Base-by-base conservation (phyloP, 352 stramenopile genomes). In the Pythium guiyangense region DNA sequence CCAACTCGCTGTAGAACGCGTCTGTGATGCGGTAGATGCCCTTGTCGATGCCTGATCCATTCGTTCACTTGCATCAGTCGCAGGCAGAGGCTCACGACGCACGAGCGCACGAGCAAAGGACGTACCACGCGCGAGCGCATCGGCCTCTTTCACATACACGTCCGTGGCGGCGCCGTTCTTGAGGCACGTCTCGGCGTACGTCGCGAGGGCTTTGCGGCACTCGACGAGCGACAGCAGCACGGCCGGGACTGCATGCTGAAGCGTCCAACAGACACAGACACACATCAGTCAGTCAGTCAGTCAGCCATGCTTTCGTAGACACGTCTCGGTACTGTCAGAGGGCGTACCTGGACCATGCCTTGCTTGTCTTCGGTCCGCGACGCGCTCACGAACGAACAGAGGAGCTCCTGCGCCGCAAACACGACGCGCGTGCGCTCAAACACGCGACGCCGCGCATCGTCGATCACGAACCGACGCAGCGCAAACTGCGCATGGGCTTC, bases 11-110 rank as follows among this genome's bases (percentile, higher is more conserved):
- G 64, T 76, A 75, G 62, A 90, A 92, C 54, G 82, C 69, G 40
- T 81, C 63, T 5, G 77, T 85, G 64, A 92, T 86, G 64, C 73
- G 75, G 77, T 88, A 86, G 66, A 90, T 86, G 62, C 77, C 79
- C 56, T 81, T 88, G 60, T 92, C 81, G 45, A 92, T 74, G 54
- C 79, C 81, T 89, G 31, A 20, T 20, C 27, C 49, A 42, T 14
- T 17, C 39, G 14, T 9, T 4, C 39, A 22, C 14, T 22, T 14
- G 4, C 18, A 22, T 18, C 39, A 45, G 39, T 45, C 39, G 39
- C 22, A 22, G 22, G 22, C 22, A 22, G 22, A 22, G 22, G 22
- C 22, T 22, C 22, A 22, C 22, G 22, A 22, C 22, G 22, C 22
- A 22, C 22, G 22, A 22, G 22, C 22, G 22, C 31, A 59, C 48